phyloP scores from a whole-genome alignment of 2,329 filamentous ascomycete species.

The Thielaviopsis musarum region DNA sequence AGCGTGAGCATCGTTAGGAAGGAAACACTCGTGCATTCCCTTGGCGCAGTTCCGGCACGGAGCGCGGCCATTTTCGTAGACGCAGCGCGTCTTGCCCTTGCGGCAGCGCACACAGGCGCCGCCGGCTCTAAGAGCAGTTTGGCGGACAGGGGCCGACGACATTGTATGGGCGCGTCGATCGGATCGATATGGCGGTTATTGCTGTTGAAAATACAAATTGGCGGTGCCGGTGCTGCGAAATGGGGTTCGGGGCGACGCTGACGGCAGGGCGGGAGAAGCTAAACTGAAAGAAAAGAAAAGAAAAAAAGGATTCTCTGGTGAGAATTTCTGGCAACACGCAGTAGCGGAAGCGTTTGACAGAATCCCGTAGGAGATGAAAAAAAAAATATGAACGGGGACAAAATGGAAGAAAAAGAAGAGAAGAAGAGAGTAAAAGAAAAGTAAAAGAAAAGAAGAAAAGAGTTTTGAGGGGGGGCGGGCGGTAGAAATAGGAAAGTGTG shows the following conservation, averaged over 20 bases:
- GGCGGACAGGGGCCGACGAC: constrained; percentile 33
- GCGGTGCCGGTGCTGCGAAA: background rate
- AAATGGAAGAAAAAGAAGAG: background rate
- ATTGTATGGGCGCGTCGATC: constrained; percentile 17
- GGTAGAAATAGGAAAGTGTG: background rate
- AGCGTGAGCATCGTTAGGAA: constrained; percentile 42
- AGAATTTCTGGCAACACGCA: background rate
- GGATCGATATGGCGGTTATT: background rate
- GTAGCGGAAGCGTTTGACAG: background rate
- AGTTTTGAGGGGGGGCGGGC: background rate
- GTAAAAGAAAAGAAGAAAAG: background rate
- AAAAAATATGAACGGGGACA: background rate
- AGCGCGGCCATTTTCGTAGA: constrained; percentile 45
- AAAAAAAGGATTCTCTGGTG: background rate
- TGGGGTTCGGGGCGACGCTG: background rate
- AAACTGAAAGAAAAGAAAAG: background rate
- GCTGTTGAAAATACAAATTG: background rate
- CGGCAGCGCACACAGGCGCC: constrained; percentile 46
- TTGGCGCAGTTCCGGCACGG: constrained; percentile 48
- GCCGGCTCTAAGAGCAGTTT: constrained; percentile 42
- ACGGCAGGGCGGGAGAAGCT: background rate
- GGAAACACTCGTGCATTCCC: constrained; percentile 46
- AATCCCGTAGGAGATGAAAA: background rate
- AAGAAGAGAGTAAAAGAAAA: background rate
- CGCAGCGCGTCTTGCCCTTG: constrained; percentile 47